Evolutionary conservation across 257 asterid species (phyloP).

Genomic region (Solanum corneliomulleri): DNA sequence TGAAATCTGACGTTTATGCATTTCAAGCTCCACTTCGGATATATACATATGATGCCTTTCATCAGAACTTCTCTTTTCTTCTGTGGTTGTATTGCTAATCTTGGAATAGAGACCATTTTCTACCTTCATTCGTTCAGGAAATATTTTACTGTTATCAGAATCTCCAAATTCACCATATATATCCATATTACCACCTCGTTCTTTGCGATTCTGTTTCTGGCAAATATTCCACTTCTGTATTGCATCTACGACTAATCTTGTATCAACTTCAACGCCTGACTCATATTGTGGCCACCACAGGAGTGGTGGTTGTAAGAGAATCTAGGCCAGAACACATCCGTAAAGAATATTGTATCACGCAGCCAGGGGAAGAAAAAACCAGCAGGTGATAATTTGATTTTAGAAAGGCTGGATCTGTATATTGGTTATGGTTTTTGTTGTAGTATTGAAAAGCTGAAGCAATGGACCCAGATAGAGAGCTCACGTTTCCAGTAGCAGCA

Average conservation of each 20-base stretch:
- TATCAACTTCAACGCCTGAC: slow-evolving; percentile 27
- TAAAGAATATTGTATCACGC: slow-evolving; percentile 56
- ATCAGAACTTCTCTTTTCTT: slow-evolving; percentile 20
- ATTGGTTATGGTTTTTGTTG: slow-evolving; percentile 25
- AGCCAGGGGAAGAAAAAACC: slow-evolving; percentile 77
- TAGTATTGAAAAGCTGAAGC: slow-evolving; percentile 59
- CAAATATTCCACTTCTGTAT: slow-evolving; percentile 79
- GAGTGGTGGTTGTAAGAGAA: slow-evolving; percentile 14
- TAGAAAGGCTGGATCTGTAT: slow-evolving; percentile 21
- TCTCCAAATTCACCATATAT: slow-evolving; percentile 49
- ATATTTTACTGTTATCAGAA: slow-evolving; percentile 51
- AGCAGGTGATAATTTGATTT: slow-evolving; percentile 46
- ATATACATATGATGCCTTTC: slow-evolving; percentile 64
- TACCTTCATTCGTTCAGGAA: slow-evolving; percentile 44
- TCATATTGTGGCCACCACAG: slow-evolving; percentile 27
- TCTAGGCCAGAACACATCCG: slow-evolving; percentile 41
- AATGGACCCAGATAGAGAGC: slow-evolving; percentile 45
- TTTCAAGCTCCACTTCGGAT: slow-evolving; percentile 79
- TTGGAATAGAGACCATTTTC: slow-evolving; percentile 19
- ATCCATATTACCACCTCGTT: slow-evolving; percentile 44
- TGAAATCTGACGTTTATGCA: slow-evolving; percentile 59
- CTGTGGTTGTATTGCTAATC: slow-evolving; percentile 3
- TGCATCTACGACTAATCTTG: slow-evolving; percentile 50
- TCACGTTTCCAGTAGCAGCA: slow-evolving; percentile 56
- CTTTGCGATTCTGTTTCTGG: slow-evolving; percentile 51